phyloP scores from a whole-genome alignment of 257 asterid genomes.

The Solanum arcanum region DNA sequence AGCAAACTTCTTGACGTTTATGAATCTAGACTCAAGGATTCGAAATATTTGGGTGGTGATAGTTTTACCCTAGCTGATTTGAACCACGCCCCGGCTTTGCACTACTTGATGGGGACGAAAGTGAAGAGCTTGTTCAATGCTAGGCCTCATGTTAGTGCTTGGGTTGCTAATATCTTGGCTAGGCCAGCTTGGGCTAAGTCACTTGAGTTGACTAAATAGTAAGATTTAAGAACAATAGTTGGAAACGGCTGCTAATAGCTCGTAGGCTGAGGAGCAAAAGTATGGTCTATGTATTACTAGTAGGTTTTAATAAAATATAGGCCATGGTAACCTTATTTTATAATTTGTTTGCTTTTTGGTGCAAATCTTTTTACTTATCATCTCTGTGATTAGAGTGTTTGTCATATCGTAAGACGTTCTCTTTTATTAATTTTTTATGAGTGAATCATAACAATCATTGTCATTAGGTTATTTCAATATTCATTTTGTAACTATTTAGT shows the following conservation, averaged over 20 bases:
- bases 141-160: background rate
- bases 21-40: conserved; percentile 26
- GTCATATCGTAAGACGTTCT: background rate
- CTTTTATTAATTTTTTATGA: background rate
- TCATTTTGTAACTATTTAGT: background rate
- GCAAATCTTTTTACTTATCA: background rate
- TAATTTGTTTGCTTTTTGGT: background rate
- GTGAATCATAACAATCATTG: too few species aligned
- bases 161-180: background rate
- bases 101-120: background rate
- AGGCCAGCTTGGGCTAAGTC: background rate
- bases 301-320: background rate
- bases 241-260: background rate
- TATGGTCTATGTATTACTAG: background rate
- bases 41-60: conserved; percentile 17
- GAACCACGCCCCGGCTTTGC: background rate
- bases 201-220: background rate
- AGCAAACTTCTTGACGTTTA: conserved; percentile 7
- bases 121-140: background rate
- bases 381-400: background rate
- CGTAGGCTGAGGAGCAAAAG: background rate
- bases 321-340: background rate
- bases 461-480: background rate
- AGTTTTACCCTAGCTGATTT: background rate
- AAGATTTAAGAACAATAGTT: background rate